Conservation (phyloP, 257 asterid species). For the Plantago ovata region DNA sequence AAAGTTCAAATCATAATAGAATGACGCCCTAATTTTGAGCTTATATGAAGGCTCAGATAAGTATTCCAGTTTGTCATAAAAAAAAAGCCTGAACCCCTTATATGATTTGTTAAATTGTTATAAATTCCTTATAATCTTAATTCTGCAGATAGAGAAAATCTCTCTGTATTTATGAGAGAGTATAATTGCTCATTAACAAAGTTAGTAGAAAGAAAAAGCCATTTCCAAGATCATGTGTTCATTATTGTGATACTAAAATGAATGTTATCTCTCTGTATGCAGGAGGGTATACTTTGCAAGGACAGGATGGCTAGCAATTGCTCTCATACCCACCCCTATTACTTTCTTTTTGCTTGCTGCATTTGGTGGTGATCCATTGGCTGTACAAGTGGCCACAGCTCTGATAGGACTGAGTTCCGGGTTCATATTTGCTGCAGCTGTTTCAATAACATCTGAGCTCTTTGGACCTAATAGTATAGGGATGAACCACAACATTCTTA, state of each 20-base stretch:
- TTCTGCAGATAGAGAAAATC: too few species aligned
- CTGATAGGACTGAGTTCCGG: constrained; percentile 93
- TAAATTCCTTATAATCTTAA: too few species aligned
- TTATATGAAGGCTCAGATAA: neutral
- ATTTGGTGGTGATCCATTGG: constrained; percentile 34
- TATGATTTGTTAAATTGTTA: neutral
- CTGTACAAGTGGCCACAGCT: constrained; percentile 63
- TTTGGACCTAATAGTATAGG: constrained; percentile 77
- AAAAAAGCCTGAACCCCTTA: neutral
- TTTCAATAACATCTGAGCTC: constrained; percentile 85
- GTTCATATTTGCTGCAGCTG: constrained; percentile 85
- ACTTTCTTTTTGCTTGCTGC: constrained; percentile 56
- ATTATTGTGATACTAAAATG: neutral
- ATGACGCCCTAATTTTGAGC: neutral
- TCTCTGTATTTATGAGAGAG: too few species aligned
- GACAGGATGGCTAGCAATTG: constrained; percentile 84
- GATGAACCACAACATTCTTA: constrained; percentile 87
- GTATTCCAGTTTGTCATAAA: neutral
- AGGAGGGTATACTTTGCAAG: constrained; percentile 72
- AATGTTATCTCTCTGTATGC: constrained; percentile 20
- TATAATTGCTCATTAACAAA: too few species aligned
- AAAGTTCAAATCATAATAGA: neutral
- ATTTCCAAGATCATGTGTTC: too few species aligned
- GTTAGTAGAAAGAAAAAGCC: too few species aligned
- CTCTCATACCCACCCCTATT: constrained; percentile 63